Evolutionary conservation across 441 rosid genomes (phyloP).

Genomic region (Pelargonium fulgidum): DNA sequence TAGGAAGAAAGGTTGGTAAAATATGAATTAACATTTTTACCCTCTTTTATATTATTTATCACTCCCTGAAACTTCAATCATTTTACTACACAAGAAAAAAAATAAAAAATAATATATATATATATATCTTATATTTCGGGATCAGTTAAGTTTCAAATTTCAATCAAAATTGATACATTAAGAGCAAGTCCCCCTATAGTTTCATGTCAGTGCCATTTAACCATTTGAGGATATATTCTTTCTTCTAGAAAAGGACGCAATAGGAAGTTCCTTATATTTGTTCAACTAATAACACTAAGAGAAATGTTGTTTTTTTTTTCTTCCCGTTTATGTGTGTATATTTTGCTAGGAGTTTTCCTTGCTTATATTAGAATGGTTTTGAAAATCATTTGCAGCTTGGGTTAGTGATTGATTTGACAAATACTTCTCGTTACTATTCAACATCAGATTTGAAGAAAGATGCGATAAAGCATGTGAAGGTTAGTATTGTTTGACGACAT

Average conservation of each 20-base stretch:
- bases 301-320: not conserved
- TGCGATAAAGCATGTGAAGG: conserved; percentile 92
- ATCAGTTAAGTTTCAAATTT: not conserved
- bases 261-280: not conserved
- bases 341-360: not conserved
- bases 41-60: not conserved
- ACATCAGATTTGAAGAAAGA: conserved; percentile 74
- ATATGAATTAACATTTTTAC: not conserved
- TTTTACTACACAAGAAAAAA: conserved; percentile 1
- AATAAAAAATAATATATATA: no score
- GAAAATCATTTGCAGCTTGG: conserved; percentile 60
- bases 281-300: not conserved
- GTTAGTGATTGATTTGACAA: conserved; percentile 95
- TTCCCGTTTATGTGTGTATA: no score
- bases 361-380: not conserved
- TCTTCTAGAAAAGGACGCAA: not conserved
- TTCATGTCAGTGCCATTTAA: not conserved
- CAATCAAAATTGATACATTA: not conserved
- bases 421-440: conserved; percentile 82
- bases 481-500: conserved; percentile 21
- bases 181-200: not conserved
- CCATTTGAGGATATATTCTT: not conserved
- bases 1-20: conserved; percentile 61
- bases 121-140: not conserved
- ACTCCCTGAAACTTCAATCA: not conserved